Evolutionary conservation across 352 stramenopile genomes (phyloP).

Genomic region (Phytophthora pisi): DNA sequence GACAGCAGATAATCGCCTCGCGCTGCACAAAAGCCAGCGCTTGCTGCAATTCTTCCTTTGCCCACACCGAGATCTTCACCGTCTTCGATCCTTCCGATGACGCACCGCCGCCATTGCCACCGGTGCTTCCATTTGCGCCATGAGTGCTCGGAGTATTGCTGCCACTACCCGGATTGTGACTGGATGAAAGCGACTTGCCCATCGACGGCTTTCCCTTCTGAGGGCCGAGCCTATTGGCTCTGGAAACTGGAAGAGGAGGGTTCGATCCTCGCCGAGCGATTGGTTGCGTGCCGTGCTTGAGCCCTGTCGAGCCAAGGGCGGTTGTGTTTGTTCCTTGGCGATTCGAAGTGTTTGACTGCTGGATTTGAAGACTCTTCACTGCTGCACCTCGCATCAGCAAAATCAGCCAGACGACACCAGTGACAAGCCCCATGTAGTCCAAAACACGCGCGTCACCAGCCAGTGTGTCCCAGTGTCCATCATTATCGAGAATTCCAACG

Average conservation of each 20-base stretch:
- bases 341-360: conserved; percentile 60
- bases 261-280: conserved; percentile 58
- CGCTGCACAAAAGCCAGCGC: conserved; percentile 76
- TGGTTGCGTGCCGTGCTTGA: conserved; percentile 60
- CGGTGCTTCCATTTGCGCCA: conserved; percentile 13
- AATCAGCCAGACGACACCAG: conserved; percentile 75
- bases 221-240: conserved; percentile 33
- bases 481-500: conserved; percentile 76
- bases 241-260: conserved; percentile 33
- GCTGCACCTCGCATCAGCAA: conserved; percentile 77
- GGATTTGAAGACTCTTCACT: conserved; percentile 88
- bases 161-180: conserved; percentile 6
- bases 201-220: conserved; percentile 46
- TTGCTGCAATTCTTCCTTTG: conserved; percentile 85
- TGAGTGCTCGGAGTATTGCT: conserved; percentile 15
- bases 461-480: conserved; percentile 74
- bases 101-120: conserved; percentile 12
- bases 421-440: conserved; percentile 84
- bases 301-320: conserved; percentile 38
- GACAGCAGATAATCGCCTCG: conserved; percentile 72
- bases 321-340: conserved; percentile 41
- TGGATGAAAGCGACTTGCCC: conserved; percentile 28
- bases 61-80: conserved; percentile 71
- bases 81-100: conserved; percentile 46
- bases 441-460: conserved; percentile 64